Base-by-base conservation (phyloP, 2,329 filamentous ascomycete genomes). In the Penicillium crustosum region DNA sequence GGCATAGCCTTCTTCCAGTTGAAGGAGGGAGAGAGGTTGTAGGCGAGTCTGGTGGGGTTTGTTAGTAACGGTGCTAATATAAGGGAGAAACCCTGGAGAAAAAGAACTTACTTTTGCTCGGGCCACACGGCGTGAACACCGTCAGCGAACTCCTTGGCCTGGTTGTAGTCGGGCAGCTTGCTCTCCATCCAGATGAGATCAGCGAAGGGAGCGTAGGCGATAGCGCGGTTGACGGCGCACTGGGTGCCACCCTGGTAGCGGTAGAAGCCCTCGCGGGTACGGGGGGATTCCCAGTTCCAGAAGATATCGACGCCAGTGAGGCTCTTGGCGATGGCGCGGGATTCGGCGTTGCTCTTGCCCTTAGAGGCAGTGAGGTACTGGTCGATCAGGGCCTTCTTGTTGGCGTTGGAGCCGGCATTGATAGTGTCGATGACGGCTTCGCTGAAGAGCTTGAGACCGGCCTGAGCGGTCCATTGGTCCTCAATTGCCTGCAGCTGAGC, bases 101-200 rank as follows among this genome's bases (percentile, higher is more conserved):
- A 36, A 38, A n/a, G 7, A 51, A 81, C 87, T 78, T 77, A 93
- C 90, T 99, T 99, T 78, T 97, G 91, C 79, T 99, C 90, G 0
- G 94, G 94, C 86, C 89, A 97, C 10, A 92, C 91, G 56, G 91
- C 89, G 77, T 97, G 94, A 41, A 99, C 93, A 49, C 94, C 93
- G 43, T 90, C 83, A 33, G 94, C 93, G 68, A 99, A 99, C 73
- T 97, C 89, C 80, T 91, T 86, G 25, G 94, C 94, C 80, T 97
- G 94, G 49, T 83, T 83, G 75, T 83, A 97, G 75, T 97, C 93
- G 45, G 94, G 94, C 66, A 96, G 82, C 81, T 96, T 97, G 80
- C 89, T 93, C 85, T 99, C 94, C 94, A 99, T 99, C 94, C 94
- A 99, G 77, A 99, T 96, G 75, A 95, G 87, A 72, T 97, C 93